These are phyloP conservation scores for Stromatinia cepivora DNA, from an alignment of 2,329 filamentous ascomycete species.

Conservation along the genomic window DNA sequence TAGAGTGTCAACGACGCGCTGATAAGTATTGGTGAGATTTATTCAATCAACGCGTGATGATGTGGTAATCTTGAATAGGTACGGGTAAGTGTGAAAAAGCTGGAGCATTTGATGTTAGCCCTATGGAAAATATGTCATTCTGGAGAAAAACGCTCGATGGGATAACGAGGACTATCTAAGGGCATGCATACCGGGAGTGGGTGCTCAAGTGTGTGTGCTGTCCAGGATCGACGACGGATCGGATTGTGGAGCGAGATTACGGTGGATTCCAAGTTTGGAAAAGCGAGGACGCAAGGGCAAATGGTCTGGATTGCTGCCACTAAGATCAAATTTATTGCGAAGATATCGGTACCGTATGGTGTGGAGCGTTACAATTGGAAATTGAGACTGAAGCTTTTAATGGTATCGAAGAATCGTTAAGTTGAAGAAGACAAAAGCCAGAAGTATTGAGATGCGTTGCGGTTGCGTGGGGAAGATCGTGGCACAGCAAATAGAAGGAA, in stretches of 20 bases:
- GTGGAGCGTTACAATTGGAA: slow-evolving; percentile 14
- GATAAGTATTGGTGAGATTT: slow-evolving; percentile 12
- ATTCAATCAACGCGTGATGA: slow-evolving; percentile 44
- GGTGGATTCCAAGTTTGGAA: slow-evolving; percentile 36
- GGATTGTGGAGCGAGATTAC: slow-evolving; percentile 41
- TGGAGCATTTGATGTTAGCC: slow-evolving; percentile 33
- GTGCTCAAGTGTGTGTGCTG: slow-evolving; percentile 33
- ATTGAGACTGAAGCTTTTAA: slow-evolving; percentile 8
- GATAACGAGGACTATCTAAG: slow-evolving; percentile 32
- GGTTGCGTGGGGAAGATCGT: slow-evolving; percentile 4
- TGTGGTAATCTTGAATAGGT: slow-evolving; percentile 47
- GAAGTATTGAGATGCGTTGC: slow-evolving; percentile 8
- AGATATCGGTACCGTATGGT: slow-evolving; percentile 12
- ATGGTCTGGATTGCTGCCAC: slow-evolving; percentile 19
- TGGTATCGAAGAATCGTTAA: not conserved
- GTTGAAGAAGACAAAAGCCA: not conserved
- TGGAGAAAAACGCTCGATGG: slow-evolving; percentile 24
- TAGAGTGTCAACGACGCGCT: slow-evolving; percentile 35
- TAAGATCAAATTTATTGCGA: slow-evolving; percentile 23
- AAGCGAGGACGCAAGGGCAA: slow-evolving; percentile 36
- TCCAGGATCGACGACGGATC: slow-evolving; percentile 35
- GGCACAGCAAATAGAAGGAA: slow-evolving; percentile 23
- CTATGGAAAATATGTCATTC: slow-evolving; percentile 25
- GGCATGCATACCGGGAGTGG: slow-evolving; percentile 34
- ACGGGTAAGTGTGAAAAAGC: slow-evolving; percentile 18